Conservation (phyloP, 1,139 yeast genomes). For the Geotrichum klebahnii region DNA sequence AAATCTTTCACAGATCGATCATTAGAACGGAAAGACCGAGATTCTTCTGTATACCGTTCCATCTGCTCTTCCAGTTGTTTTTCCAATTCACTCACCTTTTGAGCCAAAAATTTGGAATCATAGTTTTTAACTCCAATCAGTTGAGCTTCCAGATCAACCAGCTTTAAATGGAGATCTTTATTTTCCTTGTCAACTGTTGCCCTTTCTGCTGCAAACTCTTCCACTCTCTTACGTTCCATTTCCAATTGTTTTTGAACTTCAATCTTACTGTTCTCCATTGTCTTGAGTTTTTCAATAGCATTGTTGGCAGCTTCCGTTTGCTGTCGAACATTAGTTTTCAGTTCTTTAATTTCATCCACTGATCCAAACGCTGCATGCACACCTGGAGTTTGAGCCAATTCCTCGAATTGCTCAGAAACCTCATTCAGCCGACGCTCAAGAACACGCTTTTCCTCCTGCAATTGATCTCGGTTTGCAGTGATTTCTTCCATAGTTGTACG, state of each 20-base stretch:
- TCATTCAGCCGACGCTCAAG: constrained; percentile 39
- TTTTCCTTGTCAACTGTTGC: constrained; percentile 34
- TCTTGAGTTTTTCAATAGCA: constrained; percentile 17
- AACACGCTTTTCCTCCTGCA: constrained; percentile 38
- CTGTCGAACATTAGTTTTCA: constrained; percentile 26
- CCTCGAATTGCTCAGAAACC: constrained; percentile 33
- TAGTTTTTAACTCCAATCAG: constrained; percentile 28
- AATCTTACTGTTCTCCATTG: constrained; percentile 17
- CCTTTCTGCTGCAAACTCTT: constrained; percentile 28
- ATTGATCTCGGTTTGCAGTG: constrained; percentile 39
- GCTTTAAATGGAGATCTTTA: constrained; percentile 34
- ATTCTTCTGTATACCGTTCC: constrained; percentile 37
- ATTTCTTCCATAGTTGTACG: constrained; percentile 39
- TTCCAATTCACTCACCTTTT: constrained; percentile 39
- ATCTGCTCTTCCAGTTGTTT: constrained; percentile 40
- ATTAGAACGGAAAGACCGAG: constrained; percentile 34
- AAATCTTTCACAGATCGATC: constrained; percentile 37
- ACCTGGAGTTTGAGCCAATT: constrained; percentile 27
- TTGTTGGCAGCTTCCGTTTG: constrained; percentile 28
- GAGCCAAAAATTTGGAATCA: constrained; percentile 28
- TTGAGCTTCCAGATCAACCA: constrained; percentile 38
- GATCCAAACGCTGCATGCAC: constrained; percentile 13
- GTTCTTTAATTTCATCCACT: constrained; percentile 25
- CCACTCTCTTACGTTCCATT: constrained; percentile 32
- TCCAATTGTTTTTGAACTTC: constrained; percentile 28